Conservation (phyloP, 73 alveolate species). For the Paramecium bursaria region DNA sequence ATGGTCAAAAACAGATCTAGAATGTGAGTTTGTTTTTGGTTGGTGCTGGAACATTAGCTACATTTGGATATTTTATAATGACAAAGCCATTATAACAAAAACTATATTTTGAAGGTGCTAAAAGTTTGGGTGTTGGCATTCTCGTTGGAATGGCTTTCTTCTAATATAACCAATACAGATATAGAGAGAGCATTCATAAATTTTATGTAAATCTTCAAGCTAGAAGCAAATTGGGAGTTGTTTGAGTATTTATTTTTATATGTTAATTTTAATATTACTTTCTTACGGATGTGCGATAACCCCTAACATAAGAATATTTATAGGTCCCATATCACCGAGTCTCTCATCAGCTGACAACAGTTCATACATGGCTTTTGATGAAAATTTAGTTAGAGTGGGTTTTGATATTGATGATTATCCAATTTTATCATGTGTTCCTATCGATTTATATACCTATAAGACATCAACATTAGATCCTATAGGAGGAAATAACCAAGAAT, state of each 20-base stretch:
- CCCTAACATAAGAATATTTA: slow-evolving; percentile 22
- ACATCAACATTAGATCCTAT: background rate
- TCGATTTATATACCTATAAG: background rate
- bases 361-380: slow-evolving; percentile 2
- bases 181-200: slow-evolving; percentile 31
- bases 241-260: background rate
- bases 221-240: too few species aligned
- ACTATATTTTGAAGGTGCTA: slow-evolving; percentile 19
- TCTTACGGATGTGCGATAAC: background rate
- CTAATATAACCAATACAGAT: slow-evolving; percentile 9
- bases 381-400: background rate
- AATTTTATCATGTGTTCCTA: slow-evolving; percentile 50
- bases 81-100: slow-evolving; percentile 9
- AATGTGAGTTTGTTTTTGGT: background rate
- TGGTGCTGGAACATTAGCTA: background rate
- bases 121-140: background rate
- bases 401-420: slow-evolving; percentile 26
- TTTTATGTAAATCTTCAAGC: slow-evolving; percentile 15
- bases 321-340: slow-evolving; percentile 12
- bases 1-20: background rate
- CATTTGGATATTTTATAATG: background rate
- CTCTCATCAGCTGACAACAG: background rate
- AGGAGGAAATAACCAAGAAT: background rate
- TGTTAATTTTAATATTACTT: slow-evolving; percentile 27
- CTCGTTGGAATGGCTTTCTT: background rate